Conservation (phyloP, 352 stramenopile genomes). For the Saprolegnia parasitica region DNA sequence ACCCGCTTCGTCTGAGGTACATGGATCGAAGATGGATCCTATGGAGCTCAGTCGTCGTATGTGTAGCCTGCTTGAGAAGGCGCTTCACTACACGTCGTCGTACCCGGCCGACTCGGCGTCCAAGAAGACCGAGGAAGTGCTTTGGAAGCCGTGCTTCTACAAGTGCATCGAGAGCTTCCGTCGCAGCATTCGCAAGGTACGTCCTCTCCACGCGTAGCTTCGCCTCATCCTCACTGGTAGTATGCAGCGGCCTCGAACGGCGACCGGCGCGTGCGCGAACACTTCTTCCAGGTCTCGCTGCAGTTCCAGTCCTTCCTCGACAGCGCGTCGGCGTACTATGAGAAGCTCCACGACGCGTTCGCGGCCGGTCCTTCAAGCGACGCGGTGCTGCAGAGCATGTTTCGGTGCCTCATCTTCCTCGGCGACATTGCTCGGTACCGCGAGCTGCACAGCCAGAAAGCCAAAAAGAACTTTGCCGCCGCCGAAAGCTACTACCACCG, state of each 20-base stretch:
- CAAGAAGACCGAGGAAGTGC: conserved; percentile 72
- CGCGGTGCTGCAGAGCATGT: conserved; percentile 48
- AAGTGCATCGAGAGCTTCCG: conserved; percentile 88
- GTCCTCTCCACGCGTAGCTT: conserved; percentile 28
- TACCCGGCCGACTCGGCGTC: conserved; percentile 50
- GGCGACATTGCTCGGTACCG: conserved; percentile 76
- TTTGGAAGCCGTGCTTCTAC: conserved; percentile 91
- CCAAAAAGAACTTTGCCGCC: conserved; percentile 77
- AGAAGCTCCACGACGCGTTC: conserved; percentile 53
- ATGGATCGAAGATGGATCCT: too few relatives aligned
- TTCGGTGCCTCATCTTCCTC: conserved; percentile 80
- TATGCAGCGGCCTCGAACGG: conserved; percentile 62
- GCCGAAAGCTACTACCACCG: conserved; percentile 70
- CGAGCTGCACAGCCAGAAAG: conserved; percentile 76
- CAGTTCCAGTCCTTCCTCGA: conserved; percentile 74
- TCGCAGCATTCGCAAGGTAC: conserved; percentile 70
- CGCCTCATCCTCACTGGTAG: conserved; percentile 6
- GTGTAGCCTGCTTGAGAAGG: conserved; percentile 48
- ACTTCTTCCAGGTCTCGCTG: conserved; percentile 65
- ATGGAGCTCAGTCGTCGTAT: background rate
- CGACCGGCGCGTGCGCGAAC: conserved; percentile 65
- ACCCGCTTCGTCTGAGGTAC: conserved; percentile 2
- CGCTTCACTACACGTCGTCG: conserved; percentile 39
- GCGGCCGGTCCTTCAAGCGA: conserved; percentile 33
- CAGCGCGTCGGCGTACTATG: conserved; percentile 64